Conservation (phyloP, 2,329 filamentous ascomycete genomes). For the Penicillium sp. region DNA sequence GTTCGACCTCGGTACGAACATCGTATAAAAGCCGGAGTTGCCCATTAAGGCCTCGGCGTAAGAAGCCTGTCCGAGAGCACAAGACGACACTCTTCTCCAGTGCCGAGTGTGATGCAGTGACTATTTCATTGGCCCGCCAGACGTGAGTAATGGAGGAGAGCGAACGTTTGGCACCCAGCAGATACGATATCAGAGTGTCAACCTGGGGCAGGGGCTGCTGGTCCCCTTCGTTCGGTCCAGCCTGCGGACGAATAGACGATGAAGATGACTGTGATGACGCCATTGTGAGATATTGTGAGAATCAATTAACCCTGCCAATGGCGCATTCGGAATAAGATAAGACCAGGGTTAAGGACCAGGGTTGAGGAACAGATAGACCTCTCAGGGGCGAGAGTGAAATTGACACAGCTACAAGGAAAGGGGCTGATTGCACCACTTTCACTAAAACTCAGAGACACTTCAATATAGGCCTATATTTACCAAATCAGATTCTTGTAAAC, state of each 20-base stretch:
- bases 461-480: neutral
- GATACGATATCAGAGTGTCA: constrained; percentile 77
- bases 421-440: neutral
- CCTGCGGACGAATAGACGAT: constrained; percentile 18
- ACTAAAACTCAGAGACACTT: neutral
- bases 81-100: constrained; percentile 77
- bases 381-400: neutral
- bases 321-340: neutral
- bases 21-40: constrained; percentile 46
- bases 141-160: constrained; percentile 80
- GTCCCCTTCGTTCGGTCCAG: constrained; percentile 11
- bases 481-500: neutral
- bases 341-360: neutral
- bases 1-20: constrained; percentile 45
- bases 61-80: constrained; percentile 65
- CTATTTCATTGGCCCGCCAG: constrained; percentile 81
- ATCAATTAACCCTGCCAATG: constrained; percentile 3
- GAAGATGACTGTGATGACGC: constrained; percentile 34
- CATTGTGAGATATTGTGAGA: constrained; percentile 21
- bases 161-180: constrained; percentile 83
- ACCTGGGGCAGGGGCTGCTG: constrained; percentile 46
- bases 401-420: neutral
- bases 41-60: constrained; percentile 59
- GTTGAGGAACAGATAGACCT: neutral
- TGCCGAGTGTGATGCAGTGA: constrained; percentile 69